Evolutionary conservation across 2,329 filamentous ascomycete species (phyloP), one percentile per base, ranked within the genome.

Genomic region (Myrmaecium sp.): DNA sequence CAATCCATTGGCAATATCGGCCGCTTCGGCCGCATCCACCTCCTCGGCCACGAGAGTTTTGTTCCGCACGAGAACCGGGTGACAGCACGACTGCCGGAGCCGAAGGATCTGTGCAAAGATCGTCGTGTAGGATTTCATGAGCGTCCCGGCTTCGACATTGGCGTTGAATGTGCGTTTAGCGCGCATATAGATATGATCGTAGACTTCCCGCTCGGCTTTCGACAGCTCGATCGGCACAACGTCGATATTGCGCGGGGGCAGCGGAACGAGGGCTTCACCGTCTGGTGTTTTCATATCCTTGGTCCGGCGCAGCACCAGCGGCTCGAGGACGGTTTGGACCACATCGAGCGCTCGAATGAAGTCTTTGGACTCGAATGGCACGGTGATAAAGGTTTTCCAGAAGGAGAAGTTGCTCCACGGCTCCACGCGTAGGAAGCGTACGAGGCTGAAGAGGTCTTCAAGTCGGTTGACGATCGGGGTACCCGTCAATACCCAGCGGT

Each of bases 341-440:
- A 98, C 89, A 45, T 95, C 89, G 5, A 98, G 62, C 1, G 89
- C 89, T 4, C 84, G 74, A 38, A 94, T 71, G 45, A 92, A 94
- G 35, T 98, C 79, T 38, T 89, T 89, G 0, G 82, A 86, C 49
- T 98, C 89, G 36, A 98, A 98, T 0, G 89, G 89, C 1, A 92
- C 75, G 0, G 89, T 98, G 44, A 98, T 95, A 48, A 98, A 98
- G 0, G 89, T 95, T 47, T 84, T 84, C 89, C 89, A 98, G 55
- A 93, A 98, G 0, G 84, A 93, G 50, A 98, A 98, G 49, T 95
- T 95, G 43, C 78, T 89, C 89, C 89, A 98, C 0, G 89, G 89
- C 47, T 95, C 86, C 4, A 98, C 89, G 30, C 81, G 74, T 7
- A 98, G 58, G 53, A 95, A 98, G 3, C 81, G 73, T 8, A 95